Percentiles rank a stretch among this genome's conserved stretches.
Conservation (phyloP, 306 rosid genomes). For the Fagus crenata region DNA sequence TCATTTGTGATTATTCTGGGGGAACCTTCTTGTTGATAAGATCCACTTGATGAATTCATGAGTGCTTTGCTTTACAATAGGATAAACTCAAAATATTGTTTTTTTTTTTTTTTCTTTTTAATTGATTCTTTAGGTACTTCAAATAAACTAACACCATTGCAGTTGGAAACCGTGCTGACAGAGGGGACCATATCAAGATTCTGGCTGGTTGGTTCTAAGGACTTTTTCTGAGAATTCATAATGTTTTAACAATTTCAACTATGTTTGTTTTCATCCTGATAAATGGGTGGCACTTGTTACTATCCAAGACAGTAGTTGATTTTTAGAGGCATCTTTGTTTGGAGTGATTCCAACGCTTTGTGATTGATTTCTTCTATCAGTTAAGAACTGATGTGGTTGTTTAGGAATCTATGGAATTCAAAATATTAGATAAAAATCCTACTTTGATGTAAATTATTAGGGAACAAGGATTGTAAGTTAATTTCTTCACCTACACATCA, state of each 20-base stretch:
- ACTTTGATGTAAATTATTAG: not conserved
- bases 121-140: conserved; percentile 49
- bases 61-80: conserved; percentile 17
- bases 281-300: not conserved
- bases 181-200: conserved; percentile 77
- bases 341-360: not conserved
- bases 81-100: conserved; percentile 22
- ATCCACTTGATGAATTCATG: conserved; percentile 10
- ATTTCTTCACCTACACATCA: not conserved
- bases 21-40: conserved; percentile 3
- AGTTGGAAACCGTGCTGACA: conserved; percentile 78
- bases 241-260: conserved; percentile 8
- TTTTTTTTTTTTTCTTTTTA: conserved; percentile 15
- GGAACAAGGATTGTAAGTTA: not conserved
- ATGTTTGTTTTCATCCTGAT: conserved; percentile 12
- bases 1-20: not conserved
- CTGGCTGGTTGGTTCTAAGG: conserved; percentile 71
- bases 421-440: not conserved
- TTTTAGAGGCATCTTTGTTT: not conserved
- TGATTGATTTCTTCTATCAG: not conserved
- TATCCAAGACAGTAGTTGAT: not conserved
- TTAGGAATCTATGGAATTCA: not conserved
- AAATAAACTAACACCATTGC: conserved; percentile 79
- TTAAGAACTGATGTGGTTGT: not conserved
- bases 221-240: conserved; percentile 19